phyloP scores from a whole-genome alignment of 2,329 filamentous ascomycete genomes.

The Hypoxylon sp. region DNA sequence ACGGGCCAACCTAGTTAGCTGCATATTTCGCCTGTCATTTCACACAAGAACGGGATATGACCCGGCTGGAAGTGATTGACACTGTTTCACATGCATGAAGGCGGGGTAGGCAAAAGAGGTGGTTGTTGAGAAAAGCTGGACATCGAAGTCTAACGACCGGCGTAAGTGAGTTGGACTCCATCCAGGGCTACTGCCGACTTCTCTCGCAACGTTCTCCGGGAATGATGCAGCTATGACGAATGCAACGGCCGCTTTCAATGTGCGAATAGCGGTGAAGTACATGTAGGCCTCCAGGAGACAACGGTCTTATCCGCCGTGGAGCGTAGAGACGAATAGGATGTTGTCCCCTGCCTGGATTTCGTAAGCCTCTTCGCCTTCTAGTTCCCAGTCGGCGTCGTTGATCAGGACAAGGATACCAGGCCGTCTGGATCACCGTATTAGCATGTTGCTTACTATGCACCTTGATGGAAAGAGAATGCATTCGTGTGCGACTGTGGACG shows the following conservation, averaged over 20 bases:
- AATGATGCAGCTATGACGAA: conserved; percentile 38
- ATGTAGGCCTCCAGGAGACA: conserved; percentile 16
- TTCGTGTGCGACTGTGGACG: conserved; percentile 24
- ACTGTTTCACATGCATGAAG: conserved; percentile 45
- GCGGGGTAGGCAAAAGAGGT: conserved; percentile 33
- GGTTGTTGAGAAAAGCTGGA: conserved; percentile 26
- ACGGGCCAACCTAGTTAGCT: conserved; percentile 40
- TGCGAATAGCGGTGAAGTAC: conserved; percentile 39
- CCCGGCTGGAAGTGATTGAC: conserved; percentile 42
- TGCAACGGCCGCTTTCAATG: conserved; percentile 20
- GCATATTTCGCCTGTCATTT: conserved; percentile 30
- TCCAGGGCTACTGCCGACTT: conserved; percentile 8
- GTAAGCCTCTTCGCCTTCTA: conserved; percentile 94
- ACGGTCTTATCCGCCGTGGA: conserved; percentile 84
- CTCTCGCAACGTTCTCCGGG: conserved; percentile 17
- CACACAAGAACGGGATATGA: conserved; percentile 33
- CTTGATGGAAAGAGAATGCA: conserved; percentile 39
- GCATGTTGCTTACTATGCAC: conserved; percentile 43
- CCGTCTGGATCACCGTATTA: conserved; percentile 70
- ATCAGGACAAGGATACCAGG: conserved; percentile 96
- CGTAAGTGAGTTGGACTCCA: conserved; percentile 19
- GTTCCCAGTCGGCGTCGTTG: conserved; percentile 98
- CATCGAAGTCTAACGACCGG: conserved; percentile 32
- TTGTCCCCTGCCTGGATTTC: conserved; percentile 86
- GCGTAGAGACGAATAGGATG: conserved; percentile 94